phyloP scores from a whole-genome alignment of 2,329 filamentous ascomycete genomes.

The Camillea tinctor region DNA sequence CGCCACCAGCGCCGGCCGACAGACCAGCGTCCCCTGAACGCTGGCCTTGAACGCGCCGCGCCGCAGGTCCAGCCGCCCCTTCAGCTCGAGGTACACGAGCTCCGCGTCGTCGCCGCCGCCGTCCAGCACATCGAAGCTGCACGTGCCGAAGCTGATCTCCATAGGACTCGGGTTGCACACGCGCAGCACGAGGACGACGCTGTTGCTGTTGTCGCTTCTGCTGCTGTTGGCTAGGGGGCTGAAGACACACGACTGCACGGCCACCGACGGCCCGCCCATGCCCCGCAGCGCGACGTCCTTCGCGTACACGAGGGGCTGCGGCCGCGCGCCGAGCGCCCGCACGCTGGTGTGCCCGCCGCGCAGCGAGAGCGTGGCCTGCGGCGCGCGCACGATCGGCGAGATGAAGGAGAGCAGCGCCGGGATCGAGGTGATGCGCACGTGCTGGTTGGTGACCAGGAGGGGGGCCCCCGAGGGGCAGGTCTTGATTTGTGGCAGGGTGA shows the following conservation, averaged over 20 bases:
- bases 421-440: constrained; percentile 22
- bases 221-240: no score
- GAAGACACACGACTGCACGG: constrained; percentile 6
- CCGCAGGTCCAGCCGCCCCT: constrained; percentile 25
- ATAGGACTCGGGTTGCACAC: constrained; percentile 26
- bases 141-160: constrained; percentile 28
- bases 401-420: constrained; percentile 24
- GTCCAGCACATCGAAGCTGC: constrained; percentile 25
- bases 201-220: background rate
- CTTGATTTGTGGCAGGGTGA: constrained; percentile 22
- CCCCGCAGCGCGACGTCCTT: constrained; percentile 21
- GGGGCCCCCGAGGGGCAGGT: constrained; percentile 16
- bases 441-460: constrained; percentile 20
- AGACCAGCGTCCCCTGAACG: constrained; percentile 16
- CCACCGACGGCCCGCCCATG: constrained; percentile 21
- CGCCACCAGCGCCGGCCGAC: constrained; percentile 3
- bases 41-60: constrained; percentile 17
- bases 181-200: constrained; percentile 12
- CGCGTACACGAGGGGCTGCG: constrained; percentile 20
- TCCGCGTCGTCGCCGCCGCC: background rate
- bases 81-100: constrained; percentile 20
- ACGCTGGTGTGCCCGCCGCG: constrained; percentile 22
- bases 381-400: constrained; percentile 13
- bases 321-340: constrained; percentile 19
- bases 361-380: constrained; percentile 15